Percentiles rank a stretch among this genome's conserved stretches.
phyloP scores from a whole-genome alignment of 192 early-diverging fungal species.

The Coemansia sp. region DNA sequence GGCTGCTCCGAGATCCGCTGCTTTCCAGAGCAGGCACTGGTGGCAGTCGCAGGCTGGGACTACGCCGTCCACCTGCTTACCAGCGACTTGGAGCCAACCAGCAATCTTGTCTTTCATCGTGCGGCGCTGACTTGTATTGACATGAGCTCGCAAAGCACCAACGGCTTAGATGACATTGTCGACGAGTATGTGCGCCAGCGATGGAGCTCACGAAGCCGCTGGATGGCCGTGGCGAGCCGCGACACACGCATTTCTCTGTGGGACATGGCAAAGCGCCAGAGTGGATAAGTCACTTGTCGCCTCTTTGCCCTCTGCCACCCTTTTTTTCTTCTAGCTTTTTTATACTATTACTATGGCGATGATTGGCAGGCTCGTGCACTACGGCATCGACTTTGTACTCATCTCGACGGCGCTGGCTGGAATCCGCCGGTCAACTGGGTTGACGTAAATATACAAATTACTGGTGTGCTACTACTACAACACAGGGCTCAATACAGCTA shows the following conservation, averaged over 20 bases:
- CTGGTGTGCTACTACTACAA: no score
- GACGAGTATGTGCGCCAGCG: constrained; percentile 31
- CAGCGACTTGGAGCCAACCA: constrained; percentile 5
- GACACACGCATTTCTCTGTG: constrained; percentile 46
- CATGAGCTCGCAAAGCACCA: constrained; percentile 25
- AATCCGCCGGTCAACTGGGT: constrained; percentile 27
- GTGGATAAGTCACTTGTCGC: no score
- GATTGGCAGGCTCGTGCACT: constrained; percentile 24
- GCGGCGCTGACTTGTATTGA: constrained; percentile 36
- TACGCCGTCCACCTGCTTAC: constrained; percentile 27
- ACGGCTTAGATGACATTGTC: constrained; percentile 2
- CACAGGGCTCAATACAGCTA: no score
- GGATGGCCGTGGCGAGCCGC: constrained; percentile 43
- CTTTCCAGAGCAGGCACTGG: constrained; percentile 11
- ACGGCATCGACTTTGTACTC: constrained; percentile 30
- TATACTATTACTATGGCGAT: constrained; percentile 7
- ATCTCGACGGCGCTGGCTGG: constrained; percentile 39
- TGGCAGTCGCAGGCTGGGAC: constrained; percentile 45
- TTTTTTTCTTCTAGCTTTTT: neutral
- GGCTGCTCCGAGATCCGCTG: constrained; percentile 34
- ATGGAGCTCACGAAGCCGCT: constrained; percentile 37
- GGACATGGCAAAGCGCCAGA: constrained; percentile 3
- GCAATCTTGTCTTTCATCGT: constrained; percentile 25
- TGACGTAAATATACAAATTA: constrained; percentile 29
- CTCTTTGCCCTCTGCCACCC: neutral